Conservation (phyloP, 371 early-diverging fungal genomes). For the Entomophthora muscae region DNA sequence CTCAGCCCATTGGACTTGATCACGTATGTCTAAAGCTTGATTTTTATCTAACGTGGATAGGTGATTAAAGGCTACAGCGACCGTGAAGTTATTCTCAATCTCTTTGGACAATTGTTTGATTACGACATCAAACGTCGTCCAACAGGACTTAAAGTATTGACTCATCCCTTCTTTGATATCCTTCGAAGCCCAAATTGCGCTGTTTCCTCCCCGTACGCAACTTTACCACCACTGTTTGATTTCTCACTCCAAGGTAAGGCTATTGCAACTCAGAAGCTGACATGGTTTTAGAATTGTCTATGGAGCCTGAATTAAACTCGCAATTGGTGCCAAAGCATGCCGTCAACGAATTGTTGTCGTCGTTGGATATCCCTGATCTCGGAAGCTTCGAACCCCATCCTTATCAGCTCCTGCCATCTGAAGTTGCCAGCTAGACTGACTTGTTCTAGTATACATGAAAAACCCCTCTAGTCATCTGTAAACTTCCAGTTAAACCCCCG, state of each 20-base stretch:
- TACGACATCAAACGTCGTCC: neutral
- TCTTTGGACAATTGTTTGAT: neutral
- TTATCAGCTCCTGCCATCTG: neutral
- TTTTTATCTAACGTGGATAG: neutral
- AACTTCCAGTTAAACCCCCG: neutral
- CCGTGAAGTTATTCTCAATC: neutral
- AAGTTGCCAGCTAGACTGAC: neutral
- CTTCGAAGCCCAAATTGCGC: neutral
- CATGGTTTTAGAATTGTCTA: slow-evolving; percentile 38
- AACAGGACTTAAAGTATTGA: neutral
- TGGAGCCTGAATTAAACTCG: slow-evolving; percentile 51
- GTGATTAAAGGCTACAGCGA: neutral
- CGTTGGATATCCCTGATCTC: slow-evolving; percentile 7
- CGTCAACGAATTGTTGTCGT: slow-evolving; percentile 26
- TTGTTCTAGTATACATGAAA: neutral
- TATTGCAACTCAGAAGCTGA: neutral
- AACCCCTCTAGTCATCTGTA: neutral
- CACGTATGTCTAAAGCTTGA: neutral
- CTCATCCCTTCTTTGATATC: neutral
- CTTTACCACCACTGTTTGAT: neutral
- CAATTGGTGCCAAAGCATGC: slow-evolving; percentile 53
- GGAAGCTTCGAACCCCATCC: neutral
- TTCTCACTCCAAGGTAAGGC: neutral
- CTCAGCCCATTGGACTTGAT: neutral
- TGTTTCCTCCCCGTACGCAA: neutral